A percentile compares a stretch with the other conserved stretches of the same genome.
phyloP scores from a whole-genome alignment of 1,284 basidiomycete species.

The Sanghuangporus sanghuang region DNA sequence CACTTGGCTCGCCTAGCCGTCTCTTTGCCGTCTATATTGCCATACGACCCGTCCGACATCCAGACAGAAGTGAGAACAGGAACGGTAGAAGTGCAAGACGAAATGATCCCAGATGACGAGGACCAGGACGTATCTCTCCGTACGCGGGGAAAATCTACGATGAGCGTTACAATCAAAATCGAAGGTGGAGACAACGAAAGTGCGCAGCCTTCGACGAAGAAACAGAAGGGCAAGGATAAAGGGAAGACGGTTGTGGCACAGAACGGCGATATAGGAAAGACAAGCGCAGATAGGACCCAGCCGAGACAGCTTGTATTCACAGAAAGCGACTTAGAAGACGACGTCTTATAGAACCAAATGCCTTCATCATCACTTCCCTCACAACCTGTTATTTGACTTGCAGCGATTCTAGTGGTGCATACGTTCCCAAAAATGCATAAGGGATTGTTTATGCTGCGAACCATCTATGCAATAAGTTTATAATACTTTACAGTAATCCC shows the following conservation, averaged over 20 bases:
- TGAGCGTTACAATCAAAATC: conserved; percentile 55
- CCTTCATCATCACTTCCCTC: background rate
- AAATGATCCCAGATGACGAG: conserved; percentile 71
- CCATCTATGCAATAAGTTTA: background rate
- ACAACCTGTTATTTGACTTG: background rate
- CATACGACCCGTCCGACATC: conserved; percentile 62
- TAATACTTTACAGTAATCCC: conserved; percentile 33
- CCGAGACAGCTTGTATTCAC: conserved; percentile 28
- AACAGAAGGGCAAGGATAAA: conserved; percentile 15
- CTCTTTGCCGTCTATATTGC: conserved; percentile 71
- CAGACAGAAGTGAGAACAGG: conserved; percentile 67
- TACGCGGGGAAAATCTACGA: conserved; percentile 63
- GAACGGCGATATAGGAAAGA: background rate
- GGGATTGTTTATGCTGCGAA: background rate
- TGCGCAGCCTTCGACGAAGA: conserved; percentile 22
- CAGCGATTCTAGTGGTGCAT: background rate
- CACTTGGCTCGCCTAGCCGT: conserved; percentile 69
- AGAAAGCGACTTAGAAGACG: conserved; percentile 30
- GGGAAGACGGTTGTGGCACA: background rate
- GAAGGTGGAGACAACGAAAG: conserved; percentile 47
- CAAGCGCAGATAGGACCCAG: background rate
- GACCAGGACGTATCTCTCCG: conserved; percentile 64
- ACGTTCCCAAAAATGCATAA: background rate
- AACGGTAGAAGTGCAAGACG: conserved; percentile 75
- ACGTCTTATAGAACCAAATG: conserved; percentile 6